These are phyloP conservation scores for Peronospora tabacina DNA, from an alignment of 352 stramenopile genomes.

Conservation along the genomic window DNA sequence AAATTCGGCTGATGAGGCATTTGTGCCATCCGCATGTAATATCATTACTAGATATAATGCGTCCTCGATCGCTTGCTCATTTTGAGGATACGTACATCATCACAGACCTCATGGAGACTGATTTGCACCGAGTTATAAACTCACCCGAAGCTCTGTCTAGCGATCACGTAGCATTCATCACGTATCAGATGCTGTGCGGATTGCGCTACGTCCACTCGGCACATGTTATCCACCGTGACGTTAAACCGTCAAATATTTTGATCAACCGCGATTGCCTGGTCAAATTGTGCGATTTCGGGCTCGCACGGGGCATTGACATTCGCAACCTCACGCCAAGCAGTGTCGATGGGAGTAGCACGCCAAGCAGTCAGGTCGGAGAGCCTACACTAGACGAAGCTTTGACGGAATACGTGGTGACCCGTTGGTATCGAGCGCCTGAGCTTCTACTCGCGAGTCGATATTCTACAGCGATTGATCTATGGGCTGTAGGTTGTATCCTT, in stretches of 20 bases:
- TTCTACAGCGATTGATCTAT: slow-evolving; percentile 91
- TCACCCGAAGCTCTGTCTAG: slow-evolving; percentile 56
- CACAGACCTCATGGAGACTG: slow-evolving; percentile 77
- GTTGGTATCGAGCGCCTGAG: slow-evolving; percentile 91
- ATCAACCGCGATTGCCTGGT: slow-evolving; percentile 89
- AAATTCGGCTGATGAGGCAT: slow-evolving; percentile 81
- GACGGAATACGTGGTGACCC: slow-evolving; percentile 90
- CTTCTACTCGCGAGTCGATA: slow-evolving; percentile 93
- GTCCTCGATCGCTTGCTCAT: slow-evolving; percentile 49
- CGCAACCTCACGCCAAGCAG: slow-evolving; percentile 20
- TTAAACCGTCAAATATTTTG: slow-evolving; percentile 96
- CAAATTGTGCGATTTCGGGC: slow-evolving; percentile 88
- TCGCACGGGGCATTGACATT: slow-evolving; percentile 69
- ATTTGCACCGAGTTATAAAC: slow-evolving; percentile 77
- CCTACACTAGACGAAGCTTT: slow-evolving; percentile 43
- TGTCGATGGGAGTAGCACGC: slow-evolving; percentile 21
- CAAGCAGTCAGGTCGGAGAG: slow-evolving; percentile 34
- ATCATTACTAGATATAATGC: slow-evolving; percentile 68
- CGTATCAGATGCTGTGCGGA: slow-evolving; percentile 75
- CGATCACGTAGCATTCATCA: slow-evolving; percentile 78
- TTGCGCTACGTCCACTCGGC: slow-evolving; percentile 83
- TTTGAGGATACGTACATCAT: slow-evolving; percentile 87
- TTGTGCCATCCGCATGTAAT: slow-evolving; percentile 64
- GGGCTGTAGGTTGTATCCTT: slow-evolving; percentile 97
- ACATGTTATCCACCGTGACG: slow-evolving; percentile 85